phyloP scores from a whole-genome alignment of 2,329 filamentous ascomycete genomes.

The Apiospora koreana region DNA sequence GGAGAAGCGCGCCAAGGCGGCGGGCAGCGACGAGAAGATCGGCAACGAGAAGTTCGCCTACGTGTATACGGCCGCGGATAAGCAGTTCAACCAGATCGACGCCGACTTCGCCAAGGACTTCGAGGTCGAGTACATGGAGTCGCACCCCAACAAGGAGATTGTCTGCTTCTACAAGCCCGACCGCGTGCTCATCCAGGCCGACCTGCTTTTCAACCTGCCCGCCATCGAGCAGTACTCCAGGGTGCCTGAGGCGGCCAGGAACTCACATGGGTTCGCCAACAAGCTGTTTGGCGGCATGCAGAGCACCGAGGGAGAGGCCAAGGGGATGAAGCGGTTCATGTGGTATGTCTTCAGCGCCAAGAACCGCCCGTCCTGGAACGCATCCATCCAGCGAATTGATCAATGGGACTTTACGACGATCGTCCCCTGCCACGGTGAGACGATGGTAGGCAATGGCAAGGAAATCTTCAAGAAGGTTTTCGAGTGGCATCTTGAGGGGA shows the following conservation, averaged over 20 bases:
- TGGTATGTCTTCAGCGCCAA: slow-evolving; percentile 71
- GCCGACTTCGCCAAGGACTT: slow-evolving; percentile 87
- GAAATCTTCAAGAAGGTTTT: slow-evolving; percentile 76
- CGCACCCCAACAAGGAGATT: slow-evolving; percentile 81
- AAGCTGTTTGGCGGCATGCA: slow-evolving; percentile 55
- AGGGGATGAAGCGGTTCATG: slow-evolving; percentile 75
- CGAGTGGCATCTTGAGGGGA: slow-evolving; percentile 72
- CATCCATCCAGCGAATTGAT: slow-evolving; percentile 68
- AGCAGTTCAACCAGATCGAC: slow-evolving; percentile 56
- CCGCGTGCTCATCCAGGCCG: slow-evolving; percentile 80
- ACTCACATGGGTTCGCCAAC: slow-evolving; percentile 38
- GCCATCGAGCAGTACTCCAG: slow-evolving; percentile 80
- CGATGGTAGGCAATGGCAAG: slow-evolving; percentile 75
- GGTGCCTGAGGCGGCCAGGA: slow-evolving; percentile 48
- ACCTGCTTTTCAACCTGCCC: slow-evolving; percentile 90
- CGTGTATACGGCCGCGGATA: slow-evolving; percentile 63
- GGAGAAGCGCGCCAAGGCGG: slow-evolving; percentile 71
- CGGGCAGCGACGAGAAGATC: slow-evolving; percentile 54
- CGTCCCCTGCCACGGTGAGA: slow-evolving; percentile 92
- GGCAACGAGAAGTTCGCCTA: slow-evolving; percentile 61
- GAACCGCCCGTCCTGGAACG: slow-evolving; percentile 69
- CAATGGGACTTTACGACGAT: slow-evolving; percentile 83
- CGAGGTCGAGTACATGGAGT: slow-evolving; percentile 79
- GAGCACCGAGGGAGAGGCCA: slow-evolving; percentile 64
- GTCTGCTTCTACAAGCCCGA: slow-evolving; percentile 84